These are phyloP conservation scores for Taphrina communis DNA, from an alignment of 1,139 yeast species.

Conservation along the genomic window DNA sequence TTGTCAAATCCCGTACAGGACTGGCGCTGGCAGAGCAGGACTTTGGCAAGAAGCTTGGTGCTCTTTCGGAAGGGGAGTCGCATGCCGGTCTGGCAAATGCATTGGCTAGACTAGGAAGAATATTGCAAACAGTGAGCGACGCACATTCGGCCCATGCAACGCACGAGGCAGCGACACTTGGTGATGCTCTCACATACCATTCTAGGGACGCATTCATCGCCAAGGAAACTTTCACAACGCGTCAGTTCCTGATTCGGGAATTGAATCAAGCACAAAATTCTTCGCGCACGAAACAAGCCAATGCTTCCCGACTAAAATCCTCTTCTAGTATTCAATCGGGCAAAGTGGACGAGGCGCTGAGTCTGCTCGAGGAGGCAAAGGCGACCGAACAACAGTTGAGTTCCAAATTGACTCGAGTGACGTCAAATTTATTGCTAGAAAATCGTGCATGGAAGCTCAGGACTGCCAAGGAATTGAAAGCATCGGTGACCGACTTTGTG, in stretches of 20 bases:
- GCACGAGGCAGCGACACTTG: conserved; percentile 73
- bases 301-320: conserved; percentile 75
- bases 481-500: conserved; percentile 65
- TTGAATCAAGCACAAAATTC: conserved; percentile 76
- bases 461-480: conserved; percentile 63
- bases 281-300: conserved; percentile 71
- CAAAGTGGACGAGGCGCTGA: conserved; percentile 87
- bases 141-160: conserved; percentile 74
- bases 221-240: conserved; percentile 88
- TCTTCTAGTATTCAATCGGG: conserved; percentile 76
- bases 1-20: conserved; percentile 54
- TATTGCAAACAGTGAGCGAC: conserved; percentile 74
- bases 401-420: conserved; percentile 76
- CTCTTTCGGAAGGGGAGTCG: conserved; percentile 60
- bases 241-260: conserved; percentile 92
- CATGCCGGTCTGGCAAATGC: conserved; percentile 76
- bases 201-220: conserved; percentile 80
- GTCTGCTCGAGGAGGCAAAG: conserved; percentile 79
- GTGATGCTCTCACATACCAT: conserved; percentile 72
- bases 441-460: conserved; percentile 62
- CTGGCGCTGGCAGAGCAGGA: conserved; percentile 67
- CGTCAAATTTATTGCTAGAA: conserved; percentile 84
- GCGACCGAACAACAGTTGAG: conserved; percentile 75
- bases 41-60: conserved; percentile 64
- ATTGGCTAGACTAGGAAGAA: conserved; percentile 80